phyloP scores from a whole-genome alignment of 2,329 filamentous ascomycete genomes.

The Pestalotiopsis sp. region DNA sequence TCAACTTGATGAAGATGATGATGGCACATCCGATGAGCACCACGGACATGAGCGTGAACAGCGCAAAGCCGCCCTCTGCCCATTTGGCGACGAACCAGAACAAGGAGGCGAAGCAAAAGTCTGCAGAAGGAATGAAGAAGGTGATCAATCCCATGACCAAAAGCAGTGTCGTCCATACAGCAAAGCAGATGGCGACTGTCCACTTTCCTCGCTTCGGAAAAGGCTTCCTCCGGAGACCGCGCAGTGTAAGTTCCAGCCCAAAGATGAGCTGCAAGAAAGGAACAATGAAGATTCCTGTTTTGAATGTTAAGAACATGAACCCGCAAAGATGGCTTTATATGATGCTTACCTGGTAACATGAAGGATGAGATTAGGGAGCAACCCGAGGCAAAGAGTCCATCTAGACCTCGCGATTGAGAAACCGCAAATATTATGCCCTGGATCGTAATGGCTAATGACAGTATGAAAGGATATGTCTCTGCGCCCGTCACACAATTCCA shows the following conservation, averaged over 20 bases:
- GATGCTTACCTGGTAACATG: constrained; percentile 59
- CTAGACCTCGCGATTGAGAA: constrained; percentile 58
- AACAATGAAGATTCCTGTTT: constrained; percentile 65
- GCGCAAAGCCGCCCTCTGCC: constrained; percentile 57
- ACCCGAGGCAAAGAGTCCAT: constrained; percentile 50
- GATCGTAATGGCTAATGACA: constrained; percentile 59
- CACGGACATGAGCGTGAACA: constrained; percentile 54
- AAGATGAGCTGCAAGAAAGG: constrained; percentile 70
- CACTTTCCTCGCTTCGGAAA: constrained; percentile 64
- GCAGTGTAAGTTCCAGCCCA: constrained; percentile 61
- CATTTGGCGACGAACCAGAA: constrained; percentile 69
- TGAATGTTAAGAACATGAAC: constrained; percentile 29
- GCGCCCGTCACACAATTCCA: constrained; percentile 48
- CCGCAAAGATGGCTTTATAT: not conserved
- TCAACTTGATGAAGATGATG: constrained; percentile 60
- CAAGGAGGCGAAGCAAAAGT: constrained; percentile 68
- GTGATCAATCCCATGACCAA: constrained; percentile 63
- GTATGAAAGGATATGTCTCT: constrained; percentile 57
- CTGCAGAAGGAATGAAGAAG: constrained; percentile 54
- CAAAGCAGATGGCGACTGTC: constrained; percentile 60
- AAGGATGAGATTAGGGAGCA: constrained; percentile 59
- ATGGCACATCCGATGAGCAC: constrained; percentile 53
- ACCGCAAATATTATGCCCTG: constrained; percentile 62
- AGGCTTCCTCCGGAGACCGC: constrained; percentile 55
- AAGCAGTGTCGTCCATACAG: constrained; percentile 50